Base-by-base conservation (phyloP, 1,139 yeast species). In the Hemisphaericaspora lyxosophila region DNA sequence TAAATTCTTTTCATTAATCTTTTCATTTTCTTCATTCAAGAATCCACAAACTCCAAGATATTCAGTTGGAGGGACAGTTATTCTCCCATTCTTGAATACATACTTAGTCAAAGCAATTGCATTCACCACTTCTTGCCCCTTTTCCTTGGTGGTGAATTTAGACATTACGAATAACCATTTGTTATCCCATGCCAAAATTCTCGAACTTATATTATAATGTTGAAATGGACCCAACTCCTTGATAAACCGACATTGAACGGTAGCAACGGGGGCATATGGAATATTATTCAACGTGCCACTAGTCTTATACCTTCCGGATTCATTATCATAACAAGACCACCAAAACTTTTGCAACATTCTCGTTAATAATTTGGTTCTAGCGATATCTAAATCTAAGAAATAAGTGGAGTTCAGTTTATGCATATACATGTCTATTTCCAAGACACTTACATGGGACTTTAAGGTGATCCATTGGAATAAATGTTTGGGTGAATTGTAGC, bases 331-430 rank as follows among this genome's bases (percentile, higher is more conserved):
- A 46, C 62, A 67, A 35, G 59, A 53, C 45, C 67, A 57, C 48
- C 79, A 75, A 34, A 72, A 59, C 44, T 67, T 71, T 49, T 73
- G 81, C 49, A 89, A 77, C 9, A 80, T 62, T 33, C 65, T 60
- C 15, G 77, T 61, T 61, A 88, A 64, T 42, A 83, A 60, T 45
- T 81, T 78, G 12, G 87, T 71, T 53, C 97, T 76, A 2, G 89
- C 83, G 46, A 87, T 70, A 55, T 90, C 97, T 54, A 88, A 66
- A 51, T 90, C 97, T n/a, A 72, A 64, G 53, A 85, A 85, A 60
- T 89, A 90, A 1, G 96, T 85, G 14, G 90, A 79, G 58, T 90
- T 90, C 43, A 85, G 80, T 64, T 90, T 90, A 66, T 90, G 97
- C 39, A 88, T 54, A 54, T 87, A 87, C 69, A 85, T 75, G 60